Base-by-base conservation (phyloP, 2,329 filamentous ascomycete species). In the Akanthomyces muscarius region DNA sequence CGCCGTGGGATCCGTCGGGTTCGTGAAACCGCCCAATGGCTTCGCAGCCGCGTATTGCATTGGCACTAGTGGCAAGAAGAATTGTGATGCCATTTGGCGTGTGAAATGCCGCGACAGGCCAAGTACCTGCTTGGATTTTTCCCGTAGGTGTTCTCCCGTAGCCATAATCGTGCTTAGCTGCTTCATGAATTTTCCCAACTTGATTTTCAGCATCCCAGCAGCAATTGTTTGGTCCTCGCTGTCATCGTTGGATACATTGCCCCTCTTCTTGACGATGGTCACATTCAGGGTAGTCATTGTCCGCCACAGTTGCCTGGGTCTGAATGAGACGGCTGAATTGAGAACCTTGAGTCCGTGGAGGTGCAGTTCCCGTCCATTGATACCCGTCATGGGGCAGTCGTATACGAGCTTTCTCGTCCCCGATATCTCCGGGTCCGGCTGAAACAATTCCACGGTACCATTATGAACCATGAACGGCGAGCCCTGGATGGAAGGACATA, bases 331-430 rank as follows among this genome's bases (percentile, higher is more conserved):
- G 0, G 83, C 83, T 4, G 86, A 81, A 71, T 88, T 82, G 48
- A 89, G 80, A 2, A 84, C 77, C 71, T 89, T 89, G 73, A 83
- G 85, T 0, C 86, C 86, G 65, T 86, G 79, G 69, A 89, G 85
- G 63, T 83, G 81, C 52, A 86, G 79, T 54, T 74, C 75, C 51
- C 77, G 74, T 16, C 83, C 83, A 64, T 83, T 75, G 4, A 81
- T 76, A 5, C 83, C 83, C 30, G 76, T 76, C 79, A 89, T 82
- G 67, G 84, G 82, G 64, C 88, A 85, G 68, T 86, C 80, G 69
- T 89, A 89, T 0, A 80, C 81, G 36, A 89, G 72, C 65, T 85
- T 87, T 33, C 78, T 78, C 5, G 83, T 86, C 21, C 85, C 84
- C 0, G 86, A 80, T 0, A 81, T 78, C 64, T 80, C 77, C 42